A percentile compares a stretch with the other conserved stretches of the same genome.
phyloP scores from a whole-genome alignment of 164 flowering plant species.

The Umbellularia californica region DNA sequence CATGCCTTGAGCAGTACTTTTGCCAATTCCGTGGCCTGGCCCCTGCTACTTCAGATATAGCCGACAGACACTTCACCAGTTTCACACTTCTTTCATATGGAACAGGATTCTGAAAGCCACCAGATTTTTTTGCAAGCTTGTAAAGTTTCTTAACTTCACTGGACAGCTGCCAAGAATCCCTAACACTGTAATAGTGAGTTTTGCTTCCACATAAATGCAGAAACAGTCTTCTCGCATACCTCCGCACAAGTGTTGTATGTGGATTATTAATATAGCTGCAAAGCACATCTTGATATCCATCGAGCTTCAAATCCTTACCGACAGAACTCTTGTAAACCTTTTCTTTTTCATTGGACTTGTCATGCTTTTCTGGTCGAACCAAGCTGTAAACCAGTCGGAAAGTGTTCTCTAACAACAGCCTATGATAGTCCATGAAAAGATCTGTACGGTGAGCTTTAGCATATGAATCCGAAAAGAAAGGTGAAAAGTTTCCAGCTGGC shows the following conservation, averaged over 20 bases:
- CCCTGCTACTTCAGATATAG: conserved; percentile 88
- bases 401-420: conserved; percentile 81
- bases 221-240: conserved; percentile 97
- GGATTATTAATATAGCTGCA: conserved; percentile 95
- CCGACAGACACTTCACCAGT: conserved; percentile 80
- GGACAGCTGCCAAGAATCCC: conserved; percentile 98
- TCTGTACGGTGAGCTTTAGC: conserved; percentile 90
- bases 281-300: conserved; percentile 96
- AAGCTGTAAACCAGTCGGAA: conserved; percentile 85
- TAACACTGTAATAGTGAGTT: conserved; percentile 85
- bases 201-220: conserved; percentile 97
- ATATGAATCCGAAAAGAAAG: conserved; percentile 97
- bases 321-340: conserved; percentile 50
- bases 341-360: conserved; percentile 83
- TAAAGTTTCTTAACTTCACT: conserved; percentile 80
- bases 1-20: conserved; percentile 86
- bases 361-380: conserved; percentile 95
- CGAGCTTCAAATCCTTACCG: conserved; percentile 90
- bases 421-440: conserved; percentile 81
- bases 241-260: conserved; percentile 74
- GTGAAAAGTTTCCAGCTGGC: conserved; percentile 95
- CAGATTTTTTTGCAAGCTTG: conserved; percentile 77
- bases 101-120: conserved; percentile 72
- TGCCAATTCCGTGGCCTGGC: conserved; percentile 99
- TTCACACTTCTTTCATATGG: conserved; percentile 94